These are phyloP conservation scores for Blastocystis sp. DNA, from an alignment of 352 stramenopile genomes.

Conservation along the genomic window DNA sequence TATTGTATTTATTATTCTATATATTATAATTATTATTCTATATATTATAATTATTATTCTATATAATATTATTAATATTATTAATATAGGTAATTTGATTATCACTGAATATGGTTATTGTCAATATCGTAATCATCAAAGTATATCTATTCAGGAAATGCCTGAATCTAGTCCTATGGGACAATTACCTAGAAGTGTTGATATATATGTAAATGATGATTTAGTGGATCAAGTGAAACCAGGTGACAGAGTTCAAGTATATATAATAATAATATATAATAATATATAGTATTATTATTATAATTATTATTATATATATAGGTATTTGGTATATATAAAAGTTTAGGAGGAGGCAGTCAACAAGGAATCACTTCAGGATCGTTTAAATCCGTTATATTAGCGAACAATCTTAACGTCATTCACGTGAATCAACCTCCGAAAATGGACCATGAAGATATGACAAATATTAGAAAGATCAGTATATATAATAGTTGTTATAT, in stretches of 20 bases:
- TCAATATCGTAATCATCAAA: conserved; percentile 95
- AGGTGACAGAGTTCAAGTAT: conserved; percentile 68
- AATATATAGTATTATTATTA: too few species aligned
- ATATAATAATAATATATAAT: too few species aligned
- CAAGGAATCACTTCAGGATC: conserved; percentile 57
- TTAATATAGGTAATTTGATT: conserved; percentile 78
- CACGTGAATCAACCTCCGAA: conserved; percentile 73
- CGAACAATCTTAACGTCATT: conserved; percentile 79
- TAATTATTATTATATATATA: conserved; percentile 9
- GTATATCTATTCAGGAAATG: conserved; percentile 71
- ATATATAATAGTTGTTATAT: too few species aligned
- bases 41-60: conserved; percentile 66
- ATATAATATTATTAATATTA: conserved; percentile 72
- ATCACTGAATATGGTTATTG: conserved; percentile 93
- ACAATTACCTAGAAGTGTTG: conserved; percentile 82
- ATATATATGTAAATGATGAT: conserved; percentile 91
- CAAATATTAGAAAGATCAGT: conserved; percentile 71
- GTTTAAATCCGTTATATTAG: conserved; percentile 82
- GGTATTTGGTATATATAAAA: conserved; percentile 47
- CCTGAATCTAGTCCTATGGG: conserved; percentile 80
- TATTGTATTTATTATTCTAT: conserved; percentile 60
- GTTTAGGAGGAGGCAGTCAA: too few species aligned
- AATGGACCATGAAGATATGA: conserved; percentile 67
- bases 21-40: conserved; percentile 89
- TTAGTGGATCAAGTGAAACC: conserved; percentile 94